Base-by-base conservation (phyloP, 768 basidiomycete genomes). In the Tephrocybe sp. region DNA sequence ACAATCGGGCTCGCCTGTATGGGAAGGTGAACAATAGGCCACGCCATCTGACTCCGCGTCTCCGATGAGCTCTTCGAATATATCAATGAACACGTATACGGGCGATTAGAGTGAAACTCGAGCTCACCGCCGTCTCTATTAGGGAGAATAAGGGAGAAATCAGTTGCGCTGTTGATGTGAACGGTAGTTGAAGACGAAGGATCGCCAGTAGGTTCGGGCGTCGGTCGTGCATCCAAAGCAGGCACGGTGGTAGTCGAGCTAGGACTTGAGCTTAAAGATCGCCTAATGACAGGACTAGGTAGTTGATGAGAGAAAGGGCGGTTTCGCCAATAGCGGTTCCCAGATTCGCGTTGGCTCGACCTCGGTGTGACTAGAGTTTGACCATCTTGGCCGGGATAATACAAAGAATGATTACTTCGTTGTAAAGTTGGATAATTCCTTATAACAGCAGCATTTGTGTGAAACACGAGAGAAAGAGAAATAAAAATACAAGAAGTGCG, bases 21-120 rank as follows among this genome's bases (percentile, higher is more conserved):
- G 25, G n/a, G n/a, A n/a, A 15, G 50, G 43, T 23, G 56, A 51
- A 39, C 54, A 57, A 29, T 49, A 59, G 7, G 57, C 49, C 29
- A 59, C 41, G 2, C 58, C 60, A 22, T 61, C 54, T 3, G 24
- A 42, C 47, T 61, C 60, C 22, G 60, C 60, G 11, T 59, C 58
- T 9, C 56, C 42, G 10, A 61, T 53, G 4, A 36, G 47, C 40
- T 57, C 60, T 61, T 15, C 23, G 33, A 22, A 18, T 29, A n/a
- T 13, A 33, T 11, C 27, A 5, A 3, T 41, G 8, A 13, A 31
- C 15, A 33, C 33, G 37, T 41, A 31, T 16, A 16, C 24, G 8
- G 8, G 25, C 31, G 4, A 11, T 12, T 10, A 22, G 12, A 18
- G 15, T 3, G 19, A 23, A 18, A 3, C 4, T 16, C 44, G 29